Conservation (phyloP, 1,139 yeast genomes). For the Blastobotrys aristatus region DNA sequence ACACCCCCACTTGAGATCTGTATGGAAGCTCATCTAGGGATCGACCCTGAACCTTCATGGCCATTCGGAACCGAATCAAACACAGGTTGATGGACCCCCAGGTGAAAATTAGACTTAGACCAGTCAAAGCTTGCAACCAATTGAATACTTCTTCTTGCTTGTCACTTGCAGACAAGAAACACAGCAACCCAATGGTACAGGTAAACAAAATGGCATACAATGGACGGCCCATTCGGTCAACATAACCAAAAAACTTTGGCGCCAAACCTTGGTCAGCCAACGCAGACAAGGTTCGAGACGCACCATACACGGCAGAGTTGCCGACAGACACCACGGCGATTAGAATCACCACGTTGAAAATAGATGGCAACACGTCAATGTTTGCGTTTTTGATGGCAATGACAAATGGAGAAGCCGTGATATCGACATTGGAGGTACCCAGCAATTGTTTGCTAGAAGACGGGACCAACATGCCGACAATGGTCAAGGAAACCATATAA, state of each 20-base stretch:
- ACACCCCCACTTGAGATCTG: constrained; percentile 60
- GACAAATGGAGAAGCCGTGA: constrained; percentile 68
- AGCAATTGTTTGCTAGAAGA: constrained; percentile 46
- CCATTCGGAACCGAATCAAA: constrained; percentile 74
- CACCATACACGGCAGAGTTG: constrained; percentile 70
- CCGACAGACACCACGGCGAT: constrained; percentile 67
- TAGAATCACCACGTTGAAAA: constrained; percentile 68
- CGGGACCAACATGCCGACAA: constrained; percentile 61
- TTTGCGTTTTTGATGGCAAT: constrained; percentile 58
- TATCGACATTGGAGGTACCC: constrained; percentile 46
- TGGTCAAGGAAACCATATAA: constrained; percentile 53
- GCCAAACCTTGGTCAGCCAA: constrained; percentile 79
- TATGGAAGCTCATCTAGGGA: constrained; percentile 62
- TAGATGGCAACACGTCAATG: constrained; percentile 57
- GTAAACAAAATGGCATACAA: constrained; percentile 60
- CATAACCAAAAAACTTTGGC: constrained; percentile 65
- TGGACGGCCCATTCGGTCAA: constrained; percentile 74
- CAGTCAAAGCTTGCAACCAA: constrained; percentile 84
- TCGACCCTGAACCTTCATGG: constrained; percentile 62
- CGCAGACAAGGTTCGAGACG: constrained; percentile 81
- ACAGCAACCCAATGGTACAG: constrained; percentile 56
- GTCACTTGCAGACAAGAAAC: constrained; percentile 64
- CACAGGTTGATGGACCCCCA: constrained; percentile 78
- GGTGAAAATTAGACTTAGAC: constrained; percentile 76
- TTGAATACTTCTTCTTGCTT: constrained; percentile 60